Conservation (phyloP, 805 yeast species). For the Sugiyamaella americana region DNA sequence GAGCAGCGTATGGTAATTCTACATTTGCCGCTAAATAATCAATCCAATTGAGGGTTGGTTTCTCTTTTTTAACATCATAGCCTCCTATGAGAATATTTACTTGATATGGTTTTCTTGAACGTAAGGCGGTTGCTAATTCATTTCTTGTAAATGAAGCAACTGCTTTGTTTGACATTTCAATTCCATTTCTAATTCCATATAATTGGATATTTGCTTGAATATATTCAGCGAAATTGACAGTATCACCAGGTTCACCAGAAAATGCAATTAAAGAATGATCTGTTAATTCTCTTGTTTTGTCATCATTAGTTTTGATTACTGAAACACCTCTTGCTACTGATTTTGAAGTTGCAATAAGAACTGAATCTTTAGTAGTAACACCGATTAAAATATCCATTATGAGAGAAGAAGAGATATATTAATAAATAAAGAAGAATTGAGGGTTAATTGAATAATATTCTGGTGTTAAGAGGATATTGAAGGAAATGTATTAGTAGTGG, state of each 20-base stretch:
- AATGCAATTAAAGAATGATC: slow-evolving; percentile 76
- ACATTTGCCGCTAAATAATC: slow-evolving; percentile 92
- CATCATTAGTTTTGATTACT: slow-evolving; percentile 68
- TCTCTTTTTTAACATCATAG: slow-evolving; percentile 50
- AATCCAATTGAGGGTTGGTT: slow-evolving; percentile 75
- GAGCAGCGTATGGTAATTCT: slow-evolving; percentile 92
- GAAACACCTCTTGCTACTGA: slow-evolving; percentile 91
- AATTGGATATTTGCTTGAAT: slow-evolving; percentile 89
- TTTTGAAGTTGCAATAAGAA: slow-evolving; percentile 87
- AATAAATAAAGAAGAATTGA: no score
- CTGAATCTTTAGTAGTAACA: slow-evolving; percentile 71
- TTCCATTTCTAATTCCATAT: slow-evolving; percentile 76
- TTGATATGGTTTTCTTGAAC: slow-evolving; percentile 95
- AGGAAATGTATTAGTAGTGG: no score
- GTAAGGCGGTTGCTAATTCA: slow-evolving; percentile 77
- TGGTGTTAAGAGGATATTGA: no score
- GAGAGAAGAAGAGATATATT: no score
- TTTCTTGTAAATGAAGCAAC: slow-evolving; percentile 84
- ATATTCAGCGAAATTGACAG: slow-evolving; percentile 90
- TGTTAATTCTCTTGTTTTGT: slow-evolving; percentile 70
- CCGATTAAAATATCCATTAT: slow-evolving; percentile 89
- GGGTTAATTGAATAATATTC: no score
- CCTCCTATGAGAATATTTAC: slow-evolving; percentile 90
- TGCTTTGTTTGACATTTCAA: slow-evolving; percentile 77
- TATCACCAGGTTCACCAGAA: slow-evolving; percentile 96